Base-by-base conservation (phyloP, 2,329 filamentous ascomycete genomes). In the Dactylonectria estremocensis region DNA sequence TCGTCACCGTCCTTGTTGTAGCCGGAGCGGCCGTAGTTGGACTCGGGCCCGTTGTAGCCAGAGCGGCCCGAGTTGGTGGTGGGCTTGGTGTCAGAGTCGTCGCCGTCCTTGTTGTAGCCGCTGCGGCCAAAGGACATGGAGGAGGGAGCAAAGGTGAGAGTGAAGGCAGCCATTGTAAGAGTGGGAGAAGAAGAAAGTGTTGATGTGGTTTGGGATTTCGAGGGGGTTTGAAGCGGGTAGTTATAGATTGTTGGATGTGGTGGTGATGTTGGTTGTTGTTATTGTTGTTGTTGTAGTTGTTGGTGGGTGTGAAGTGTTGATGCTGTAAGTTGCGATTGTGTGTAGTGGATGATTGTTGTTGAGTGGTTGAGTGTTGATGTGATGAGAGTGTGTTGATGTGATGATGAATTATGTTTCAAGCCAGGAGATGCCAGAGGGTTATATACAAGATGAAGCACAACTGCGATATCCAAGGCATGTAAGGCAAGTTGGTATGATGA, bases 31-130 rank as follows among this genome's bases (percentile, higher is more conserved):
- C 58, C 75, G 24, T 75, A 78, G 65, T 80, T 77, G 68, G 74
- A 75, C 65, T 77, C 76, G 71, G 80, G 80, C 67, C 80, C 78
- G 76, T 84, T 84, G 80, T 85, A 84, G 68, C 83, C 82, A 62
- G 80, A 83, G 76, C 79, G 83, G 74, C 82, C 81, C 66, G 75
- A 78, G 80, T 80, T 78, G 57, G 59, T 53, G 62, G 64, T 45
- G 35, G 61, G 53, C 74, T 79, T 76, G 66, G 77, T 69, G 66
- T 73, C 69, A 46, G 69, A 63, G 79, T 75, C 35, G 49, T 70
- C 74, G 31, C 69, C 73, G 64, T 77, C 66, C 55, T 68, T 71
- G 68, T 73, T 72, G 67, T 73, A 71, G 65, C 69, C 66, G 52
- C 62, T 60, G 45, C 75, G 72, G 62, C 73, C 73, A 67, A 74